Base-by-base conservation (phyloP, 495 filamentous ascomycete species). In the Neurospora sp. region DNA sequence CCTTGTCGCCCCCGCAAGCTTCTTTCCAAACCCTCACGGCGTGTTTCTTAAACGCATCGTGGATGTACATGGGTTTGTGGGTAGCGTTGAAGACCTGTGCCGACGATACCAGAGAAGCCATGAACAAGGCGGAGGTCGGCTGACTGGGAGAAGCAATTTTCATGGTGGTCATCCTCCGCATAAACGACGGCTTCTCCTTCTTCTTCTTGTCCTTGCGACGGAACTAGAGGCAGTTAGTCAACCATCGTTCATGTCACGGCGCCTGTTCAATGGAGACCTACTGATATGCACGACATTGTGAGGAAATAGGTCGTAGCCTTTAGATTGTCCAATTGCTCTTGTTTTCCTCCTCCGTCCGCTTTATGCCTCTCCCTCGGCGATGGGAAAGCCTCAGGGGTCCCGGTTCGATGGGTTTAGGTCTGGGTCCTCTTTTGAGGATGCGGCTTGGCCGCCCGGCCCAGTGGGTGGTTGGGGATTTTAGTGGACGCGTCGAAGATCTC, bases 41-140 rank as follows among this genome's bases (percentile, higher is more conserved):
- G 53, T 84, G 80, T 42, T 70, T 76, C 72, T 80, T 78, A 40
- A 84, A 76, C 37, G 77, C 76, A 31, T 81, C 78, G 74, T 77
- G 76, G 69, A 75, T 71, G 27, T 71, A 68, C 44, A 77, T 39
- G 16, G 68, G n/a, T 20, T 68, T 70, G 14, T 72, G 69, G 42
- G 77, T 75, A 41, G 72, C 71, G 39, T 73, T 75, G 70, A 79
- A 71, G 70, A 20, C 73, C 71, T 61, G 74, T 27, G 41, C 59
- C 40, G 53, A 80, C 69, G 61, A 75, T 7, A 74, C 17, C 20
- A 74, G 61, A 41, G 76, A 73, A 27, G 74, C 70, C 41, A 73
- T 70, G 27, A 75, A 61, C 71, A 79, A 70, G 38, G 74, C 77
- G 27, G 71, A 61, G 35, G 73, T 72, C 10, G 75, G 73, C 9